Percentiles rank a stretch among this genome's conserved stretches.
phyloP scores from a whole-genome alignment of 2,329 filamentous ascomycete species.

The Xylaria hypoxylon region DNA sequence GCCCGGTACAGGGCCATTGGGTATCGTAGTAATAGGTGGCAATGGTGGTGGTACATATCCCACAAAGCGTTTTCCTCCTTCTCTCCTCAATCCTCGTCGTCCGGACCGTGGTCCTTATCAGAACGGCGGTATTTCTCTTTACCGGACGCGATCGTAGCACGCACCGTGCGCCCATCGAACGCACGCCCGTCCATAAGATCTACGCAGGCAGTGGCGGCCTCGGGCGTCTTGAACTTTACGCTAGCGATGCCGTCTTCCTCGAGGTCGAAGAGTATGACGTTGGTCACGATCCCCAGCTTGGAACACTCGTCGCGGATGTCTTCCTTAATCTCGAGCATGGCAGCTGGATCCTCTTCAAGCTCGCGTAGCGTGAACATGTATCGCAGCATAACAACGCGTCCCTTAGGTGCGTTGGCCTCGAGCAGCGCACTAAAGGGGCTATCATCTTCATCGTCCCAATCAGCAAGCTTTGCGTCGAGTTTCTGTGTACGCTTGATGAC shows the following conservation, averaged over 20 bases:
- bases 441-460: slow-evolving; percentile 91
- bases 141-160: slow-evolving; percentile 77
- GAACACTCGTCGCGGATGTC: slow-evolving; percentile 91
- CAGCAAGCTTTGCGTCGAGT: slow-evolving; percentile 88
- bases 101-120: slow-evolving; percentile 60
- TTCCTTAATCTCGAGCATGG: slow-evolving; percentile 90
- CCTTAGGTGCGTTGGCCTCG: slow-evolving; percentile 67
- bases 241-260: slow-evolving; percentile 87
- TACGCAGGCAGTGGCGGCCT: slow-evolving; percentile 79
- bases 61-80: not conserved
- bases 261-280: slow-evolving; percentile 88
- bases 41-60: slow-evolving; percentile 28
- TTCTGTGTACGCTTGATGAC: slow-evolving; percentile 93
- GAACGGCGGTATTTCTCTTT: slow-evolving; percentile 79
- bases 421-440: slow-evolving; percentile 62
- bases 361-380: slow-evolving; percentile 93
- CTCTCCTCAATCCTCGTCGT: slow-evolving; percentile 39
- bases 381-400: slow-evolving; percentile 87
- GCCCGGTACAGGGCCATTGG: slow-evolving; percentile 4
- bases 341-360: slow-evolving; percentile 84
- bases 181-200: slow-evolving; percentile 81
- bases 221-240: slow-evolving; percentile 80
- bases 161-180: slow-evolving; percentile 78
- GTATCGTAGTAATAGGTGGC: slow-evolving; percentile 19
- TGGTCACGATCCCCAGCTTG: slow-evolving; percentile 88